Conservation (phyloP, 2,329 filamentous ascomycete species). For the Botrytis aclada region DNA sequence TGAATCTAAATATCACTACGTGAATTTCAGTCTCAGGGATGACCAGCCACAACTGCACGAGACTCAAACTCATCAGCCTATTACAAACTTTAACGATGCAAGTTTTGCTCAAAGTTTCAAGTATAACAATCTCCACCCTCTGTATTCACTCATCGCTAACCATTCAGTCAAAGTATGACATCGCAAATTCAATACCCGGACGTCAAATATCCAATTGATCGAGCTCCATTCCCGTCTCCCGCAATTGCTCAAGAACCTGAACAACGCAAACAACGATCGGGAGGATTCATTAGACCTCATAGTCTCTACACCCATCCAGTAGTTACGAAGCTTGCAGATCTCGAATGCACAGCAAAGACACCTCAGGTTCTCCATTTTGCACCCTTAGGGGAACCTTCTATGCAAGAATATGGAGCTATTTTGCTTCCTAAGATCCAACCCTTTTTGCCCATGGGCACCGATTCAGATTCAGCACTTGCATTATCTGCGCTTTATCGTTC, state of each 20-base stretch:
- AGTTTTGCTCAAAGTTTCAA: slow-evolving; percentile 50
- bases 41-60: slow-evolving; percentile 42
- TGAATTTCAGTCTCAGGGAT: slow-evolving; percentile 61
- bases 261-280: slow-evolving; percentile 29
- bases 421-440: slow-evolving; percentile 80
- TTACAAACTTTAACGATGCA: slow-evolving; percentile 50
- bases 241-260: slow-evolving; percentile 39
- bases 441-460: slow-evolving; percentile 78
- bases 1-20: slow-evolving; percentile 98
- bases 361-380: slow-evolving; percentile 59
- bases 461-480: slow-evolving; percentile 81
- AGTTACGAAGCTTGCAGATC: slow-evolving; percentile 53
- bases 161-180: slow-evolving; percentile 31
- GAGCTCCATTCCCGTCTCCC: slow-evolving; percentile 42
- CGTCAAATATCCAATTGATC: slow-evolving; percentile 38
- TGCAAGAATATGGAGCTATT: slow-evolving; percentile 66
- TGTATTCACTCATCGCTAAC: slow-evolving; percentile 21
- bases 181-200: slow-evolving; percentile 34
- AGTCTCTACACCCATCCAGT: slow-evolving; percentile 61
- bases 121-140: slow-evolving; percentile 40
- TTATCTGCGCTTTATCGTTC: slow-evolving; percentile 86
- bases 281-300: slow-evolving; percentile 41
- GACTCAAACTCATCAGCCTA: slow-evolving; percentile 46
- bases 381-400: slow-evolving; percentile 52
- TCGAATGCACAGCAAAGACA: slow-evolving; percentile 59